Evolutionary conservation across 176 grass and related monocot genomes (phyloP).

Genomic region (Paspalum vaginatum): DNA sequence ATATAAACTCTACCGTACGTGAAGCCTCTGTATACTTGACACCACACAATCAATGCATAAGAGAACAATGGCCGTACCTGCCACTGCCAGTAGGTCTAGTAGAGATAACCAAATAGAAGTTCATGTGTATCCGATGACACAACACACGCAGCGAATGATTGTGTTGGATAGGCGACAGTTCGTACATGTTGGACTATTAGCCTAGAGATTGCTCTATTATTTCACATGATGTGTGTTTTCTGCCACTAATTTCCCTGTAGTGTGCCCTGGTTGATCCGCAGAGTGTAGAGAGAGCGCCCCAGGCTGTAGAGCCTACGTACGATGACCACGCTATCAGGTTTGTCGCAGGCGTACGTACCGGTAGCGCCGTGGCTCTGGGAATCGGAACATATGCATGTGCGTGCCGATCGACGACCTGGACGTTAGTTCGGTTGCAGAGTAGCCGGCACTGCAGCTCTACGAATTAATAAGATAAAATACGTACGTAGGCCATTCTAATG

Average conservation of each 20-base stretch:
- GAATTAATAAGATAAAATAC: too few species aligned
- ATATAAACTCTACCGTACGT: too few species aligned
- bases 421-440: conserved; percentile 47
- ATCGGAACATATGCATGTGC: conserved; percentile 45
- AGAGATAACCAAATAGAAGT: too few species aligned
- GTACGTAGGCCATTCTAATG: too few species aligned
- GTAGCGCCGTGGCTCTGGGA: background rate
- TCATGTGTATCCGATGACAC: conserved; percentile 10
- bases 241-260: background rate
- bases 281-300: background rate
- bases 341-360: background rate
- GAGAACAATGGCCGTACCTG: too few species aligned
- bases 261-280: too few species aligned
- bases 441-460: background rate
- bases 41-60: too few species aligned
- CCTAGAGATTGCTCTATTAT: conserved; percentile 30
- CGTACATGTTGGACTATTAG: background rate
- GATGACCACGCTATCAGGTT: conserved; percentile 14
- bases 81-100: background rate
- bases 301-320: too few species aligned
- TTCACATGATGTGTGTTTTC: conserved; percentile 36
- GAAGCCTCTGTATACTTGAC: too few species aligned
- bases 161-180: conserved; percentile 33
- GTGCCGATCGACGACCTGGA: background rate
- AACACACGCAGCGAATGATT: conserved; percentile 47